Percentiles rank a stretch among this genome's conserved stretches.
Conservation (phyloP, 306 rosid species). For the Calophaca sinica region DNA sequence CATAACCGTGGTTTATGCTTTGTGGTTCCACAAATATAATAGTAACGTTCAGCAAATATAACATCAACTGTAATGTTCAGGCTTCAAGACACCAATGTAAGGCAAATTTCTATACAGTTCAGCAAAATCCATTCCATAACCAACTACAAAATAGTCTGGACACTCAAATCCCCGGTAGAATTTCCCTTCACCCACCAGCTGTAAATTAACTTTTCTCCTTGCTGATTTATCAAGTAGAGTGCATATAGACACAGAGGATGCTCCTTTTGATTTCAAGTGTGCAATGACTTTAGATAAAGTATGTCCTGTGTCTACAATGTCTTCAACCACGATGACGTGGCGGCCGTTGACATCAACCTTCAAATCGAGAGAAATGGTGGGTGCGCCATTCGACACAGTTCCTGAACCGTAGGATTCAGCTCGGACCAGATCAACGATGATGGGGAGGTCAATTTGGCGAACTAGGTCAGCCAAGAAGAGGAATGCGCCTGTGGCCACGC, state of each 20-base stretch:
- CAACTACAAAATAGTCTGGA: no score
- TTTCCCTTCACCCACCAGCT: slow-evolving; percentile 68
- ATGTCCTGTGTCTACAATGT: slow-evolving; percentile 82
- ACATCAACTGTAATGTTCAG: no score
- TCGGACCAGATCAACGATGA: slow-evolving; percentile 70
- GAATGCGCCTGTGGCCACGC: slow-evolving; percentile 91
- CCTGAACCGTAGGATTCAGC: slow-evolving; percentile 83
- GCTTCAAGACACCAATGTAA: no score
- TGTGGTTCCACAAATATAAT: no score
- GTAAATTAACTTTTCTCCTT: slow-evolving; percentile 69
- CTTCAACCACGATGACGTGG: slow-evolving; percentile 92
- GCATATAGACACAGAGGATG: slow-evolving; percentile 82
- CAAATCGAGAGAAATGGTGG: slow-evolving; percentile 67
- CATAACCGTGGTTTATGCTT: no score
- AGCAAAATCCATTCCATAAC: no score
- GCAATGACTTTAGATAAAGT: slow-evolving; percentile 64
- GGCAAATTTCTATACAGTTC: no score
- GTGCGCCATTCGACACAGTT: slow-evolving; percentile 63
- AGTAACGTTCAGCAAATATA: no score
- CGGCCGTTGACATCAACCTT: slow-evolving; percentile 67
- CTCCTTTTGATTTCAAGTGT: slow-evolving; percentile 76
- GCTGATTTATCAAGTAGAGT: slow-evolving; percentile 85
- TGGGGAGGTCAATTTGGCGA: slow-evolving; percentile 65
- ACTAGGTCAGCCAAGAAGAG: slow-evolving; percentile 86
- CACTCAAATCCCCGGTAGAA: slow-evolving; percentile 72